Percentiles rank a stretch among this genome's conserved stretches.
These are phyloP conservation scores for Fusarium setosum DNA, from an alignment of 2,329 filamentous ascomycete genomes.

Conservation along the genomic window DNA sequence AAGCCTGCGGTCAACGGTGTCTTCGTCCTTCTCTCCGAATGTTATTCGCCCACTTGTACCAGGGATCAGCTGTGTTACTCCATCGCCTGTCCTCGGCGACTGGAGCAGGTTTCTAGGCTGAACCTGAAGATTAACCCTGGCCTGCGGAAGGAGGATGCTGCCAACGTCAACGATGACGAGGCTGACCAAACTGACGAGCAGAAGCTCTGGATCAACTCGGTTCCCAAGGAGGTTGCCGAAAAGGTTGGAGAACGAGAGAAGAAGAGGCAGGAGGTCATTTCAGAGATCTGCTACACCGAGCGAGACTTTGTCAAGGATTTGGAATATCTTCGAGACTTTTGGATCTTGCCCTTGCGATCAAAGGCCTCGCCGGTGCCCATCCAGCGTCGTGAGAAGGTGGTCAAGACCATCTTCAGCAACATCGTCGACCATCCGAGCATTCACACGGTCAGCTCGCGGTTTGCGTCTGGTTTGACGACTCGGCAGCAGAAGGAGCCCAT, in stretches of 20 bases:
- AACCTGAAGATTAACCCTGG: slow-evolving; percentile 95
- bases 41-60: slow-evolving; percentile 97
- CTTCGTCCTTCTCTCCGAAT: slow-evolving; percentile 95
- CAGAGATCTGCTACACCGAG: slow-evolving; percentile 98
- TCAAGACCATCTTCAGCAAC: slow-evolving; percentile 95
- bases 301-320: slow-evolving; percentile 99
- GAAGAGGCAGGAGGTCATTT: slow-evolving; percentile 98
- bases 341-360: slow-evolving; percentile 91
- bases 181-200: slow-evolving; percentile 89
- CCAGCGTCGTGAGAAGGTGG: slow-evolving; percentile 87
- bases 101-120: slow-evolving; percentile 94
- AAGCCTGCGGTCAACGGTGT: slow-evolving; percentile 87
- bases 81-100: slow-evolving; percentile 90
- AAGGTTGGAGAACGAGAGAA: slow-evolving; percentile 91
- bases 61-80: slow-evolving; percentile 97
- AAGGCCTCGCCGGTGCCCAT: slow-evolving; percentile 89
- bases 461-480: slow-evolving; percentile 88
- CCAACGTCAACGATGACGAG: slow-evolving; percentile 79
- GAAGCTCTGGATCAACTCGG: slow-evolving; percentile 99
- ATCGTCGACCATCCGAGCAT: slow-evolving; percentile 86
- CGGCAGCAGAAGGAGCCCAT: slow-evolving; percentile 92
- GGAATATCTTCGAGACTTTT: slow-evolving; percentile 97
- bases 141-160: slow-evolving; percentile 73
- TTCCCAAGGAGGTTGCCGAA: slow-evolving; percentile 93
- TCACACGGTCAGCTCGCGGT: slow-evolving; percentile 87